A percentile compares a stretch with the other conserved stretches of the same genome.
Evolutionary conservation across 1,284 basidiomycete species (phyloP).

Genomic region (Phenoliferia sp.): DNA sequence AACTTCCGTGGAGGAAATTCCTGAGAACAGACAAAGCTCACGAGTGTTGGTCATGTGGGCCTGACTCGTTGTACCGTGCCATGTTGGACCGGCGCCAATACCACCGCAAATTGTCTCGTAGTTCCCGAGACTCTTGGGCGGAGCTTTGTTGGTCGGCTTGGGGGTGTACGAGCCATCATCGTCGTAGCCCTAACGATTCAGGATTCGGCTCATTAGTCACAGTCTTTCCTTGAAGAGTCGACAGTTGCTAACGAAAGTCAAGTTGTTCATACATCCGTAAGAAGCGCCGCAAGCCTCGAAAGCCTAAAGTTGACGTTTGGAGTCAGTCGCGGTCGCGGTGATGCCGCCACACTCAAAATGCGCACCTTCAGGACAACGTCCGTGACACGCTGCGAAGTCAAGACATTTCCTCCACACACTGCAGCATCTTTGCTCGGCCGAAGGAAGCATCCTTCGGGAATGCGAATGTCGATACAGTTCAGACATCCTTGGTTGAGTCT

Average conservation of each 20-base stretch:
- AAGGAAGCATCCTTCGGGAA: background rate
- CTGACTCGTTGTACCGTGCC: slow-evolving; percentile 67
- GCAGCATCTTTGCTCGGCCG: no score
- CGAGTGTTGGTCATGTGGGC: slow-evolving; percentile 39
- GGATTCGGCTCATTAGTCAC: background rate
- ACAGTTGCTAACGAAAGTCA: background rate
- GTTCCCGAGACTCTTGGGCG: no score
- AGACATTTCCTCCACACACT: slow-evolving; percentile 23
- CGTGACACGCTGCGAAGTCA: slow-evolving; percentile 83
- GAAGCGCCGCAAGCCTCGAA: slow-evolving; percentile 89
- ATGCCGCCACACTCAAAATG: no score
- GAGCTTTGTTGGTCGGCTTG: no score
- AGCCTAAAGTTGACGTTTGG: no score
- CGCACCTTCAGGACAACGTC: slow-evolving; percentile 91
- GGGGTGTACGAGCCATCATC: slow-evolving; percentile 68
- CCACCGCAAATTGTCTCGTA: slow-evolving; percentile 92
- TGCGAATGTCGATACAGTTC: background rate
- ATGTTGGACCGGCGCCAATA: slow-evolving; percentile 79
- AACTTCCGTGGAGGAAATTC: background rate
- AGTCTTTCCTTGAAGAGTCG: no score
- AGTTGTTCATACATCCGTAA: slow-evolving; percentile 81
- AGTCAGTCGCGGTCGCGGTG: no score
- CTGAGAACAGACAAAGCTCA: background rate
- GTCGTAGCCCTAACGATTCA: no score
- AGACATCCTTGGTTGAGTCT: slow-evolving; percentile 36